phyloP scores from a whole-genome alignment of 768 basidiomycete genomes.

The Boletus rubescentipes region DNA sequence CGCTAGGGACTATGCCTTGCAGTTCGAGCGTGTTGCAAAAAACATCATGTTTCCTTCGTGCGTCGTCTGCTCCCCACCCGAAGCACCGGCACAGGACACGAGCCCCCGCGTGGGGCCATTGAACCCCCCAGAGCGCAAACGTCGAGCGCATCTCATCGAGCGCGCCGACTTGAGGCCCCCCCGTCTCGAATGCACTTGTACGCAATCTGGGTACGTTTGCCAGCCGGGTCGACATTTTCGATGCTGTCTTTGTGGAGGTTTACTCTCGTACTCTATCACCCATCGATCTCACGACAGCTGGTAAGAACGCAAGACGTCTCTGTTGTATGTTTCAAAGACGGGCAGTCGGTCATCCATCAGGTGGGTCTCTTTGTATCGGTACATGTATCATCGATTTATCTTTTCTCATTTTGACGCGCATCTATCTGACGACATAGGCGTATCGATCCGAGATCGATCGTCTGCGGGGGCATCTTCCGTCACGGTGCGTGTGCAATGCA shows the following conservation, averaged over 20 bases:
- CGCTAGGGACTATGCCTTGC: constrained; percentile 6
- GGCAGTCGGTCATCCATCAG: constrained; percentile 12
- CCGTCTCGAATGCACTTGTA: constrained; percentile 2
- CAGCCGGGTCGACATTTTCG: constrained; percentile 9
- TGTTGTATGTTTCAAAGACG: constrained; percentile 21
- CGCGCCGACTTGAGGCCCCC: neutral
- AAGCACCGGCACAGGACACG: neutral
- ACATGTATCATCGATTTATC: too few species aligned
- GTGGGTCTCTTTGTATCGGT: neutral
- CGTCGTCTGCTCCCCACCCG: neutral
- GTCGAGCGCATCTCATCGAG: neutral
- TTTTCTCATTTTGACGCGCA: too few species aligned
- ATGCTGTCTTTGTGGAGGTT: constrained; percentile 15
- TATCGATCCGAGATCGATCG: constrained; percentile 19
- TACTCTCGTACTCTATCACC: neutral
- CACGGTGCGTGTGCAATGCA: constrained; percentile 11
- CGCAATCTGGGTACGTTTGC: constrained; percentile 11
- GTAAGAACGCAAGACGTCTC: constrained; percentile 18
- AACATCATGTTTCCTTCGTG: neutral
- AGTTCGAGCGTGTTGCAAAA: constrained; percentile 5
- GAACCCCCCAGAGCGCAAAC: neutral
- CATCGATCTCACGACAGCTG: constrained; percentile 1
- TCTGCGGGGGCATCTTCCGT: constrained; percentile 15
- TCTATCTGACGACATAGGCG: neutral
- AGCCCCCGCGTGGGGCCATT: neutral